Conservation (phyloP, 441 rosid species). For the Croton laevigatus region DNA sequence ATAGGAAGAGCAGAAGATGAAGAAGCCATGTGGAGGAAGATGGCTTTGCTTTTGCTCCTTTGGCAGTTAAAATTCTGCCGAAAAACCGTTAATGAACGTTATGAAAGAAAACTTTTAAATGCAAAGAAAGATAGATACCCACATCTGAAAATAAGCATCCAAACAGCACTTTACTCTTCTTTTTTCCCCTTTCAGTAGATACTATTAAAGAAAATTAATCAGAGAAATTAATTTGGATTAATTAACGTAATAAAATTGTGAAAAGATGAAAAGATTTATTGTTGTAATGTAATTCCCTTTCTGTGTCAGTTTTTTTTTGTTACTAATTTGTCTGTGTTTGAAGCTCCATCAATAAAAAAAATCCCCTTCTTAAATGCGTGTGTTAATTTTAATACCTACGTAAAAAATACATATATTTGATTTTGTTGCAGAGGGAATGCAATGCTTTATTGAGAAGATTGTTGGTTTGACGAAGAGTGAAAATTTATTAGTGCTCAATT, state of each 20-base stretch:
- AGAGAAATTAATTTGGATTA: not conserved
- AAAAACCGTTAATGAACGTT: too few relatives aligned
- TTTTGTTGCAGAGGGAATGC: conserved; percentile 68
- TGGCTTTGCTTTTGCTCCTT: too few relatives aligned
- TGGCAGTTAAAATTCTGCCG: too few relatives aligned
- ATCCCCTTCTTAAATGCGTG: too few relatives aligned
- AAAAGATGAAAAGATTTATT: conserved; percentile 23
- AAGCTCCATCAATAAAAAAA: too few relatives aligned
- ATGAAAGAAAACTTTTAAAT: not conserved
- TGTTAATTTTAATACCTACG: too few relatives aligned
- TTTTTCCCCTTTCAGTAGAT: too few relatives aligned
- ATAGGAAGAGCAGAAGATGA: conserved; percentile 50
- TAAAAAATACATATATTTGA: not conserved
- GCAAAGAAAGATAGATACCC: too few relatives aligned
- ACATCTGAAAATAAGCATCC: not conserved
- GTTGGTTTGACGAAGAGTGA: conserved; percentile 84
- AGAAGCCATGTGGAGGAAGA: conserved; percentile 4
- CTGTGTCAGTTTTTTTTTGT: conserved; percentile 3
- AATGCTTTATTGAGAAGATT: conserved; percentile 81
- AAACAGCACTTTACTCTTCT: not conserved
- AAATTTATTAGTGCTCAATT: not conserved
- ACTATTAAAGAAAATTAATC: conserved; percentile 13
- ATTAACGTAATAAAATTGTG: not conserved
- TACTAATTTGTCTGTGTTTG: too few relatives aligned
- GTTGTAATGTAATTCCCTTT: not conserved